These are phyloP conservation scores for Phytomonas francai DNA, from an alignment of 208 protist species.

Conservation along the genomic window DNA sequence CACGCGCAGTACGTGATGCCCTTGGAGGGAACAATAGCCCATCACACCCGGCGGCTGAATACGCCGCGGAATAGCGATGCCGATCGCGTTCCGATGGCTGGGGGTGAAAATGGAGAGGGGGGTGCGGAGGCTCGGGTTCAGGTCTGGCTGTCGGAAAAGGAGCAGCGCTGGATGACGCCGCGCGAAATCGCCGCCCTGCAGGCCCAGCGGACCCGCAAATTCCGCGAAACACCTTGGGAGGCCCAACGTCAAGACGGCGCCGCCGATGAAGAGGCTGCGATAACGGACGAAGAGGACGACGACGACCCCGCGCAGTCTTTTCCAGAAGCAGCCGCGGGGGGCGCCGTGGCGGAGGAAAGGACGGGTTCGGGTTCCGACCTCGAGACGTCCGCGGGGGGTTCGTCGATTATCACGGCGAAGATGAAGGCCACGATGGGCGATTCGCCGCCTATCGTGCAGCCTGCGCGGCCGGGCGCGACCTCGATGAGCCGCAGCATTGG, in stretches of 20 bases:
- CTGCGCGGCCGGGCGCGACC: conserved; percentile 13
- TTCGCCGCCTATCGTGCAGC: conserved; percentile 13
- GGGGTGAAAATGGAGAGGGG: too few species aligned
- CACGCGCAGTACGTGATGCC: conserved; percentile 55
- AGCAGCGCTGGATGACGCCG: conserved; percentile 46
- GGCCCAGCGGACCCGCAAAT: background rate
- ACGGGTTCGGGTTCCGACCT: too few species aligned
- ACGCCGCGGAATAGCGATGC: conserved; percentile 9
- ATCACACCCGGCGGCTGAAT: conserved; percentile 33
- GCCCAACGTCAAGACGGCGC: too few species aligned
- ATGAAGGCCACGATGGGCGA: conserved; percentile 4
- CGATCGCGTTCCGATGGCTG: too few species aligned
- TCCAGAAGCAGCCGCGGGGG: conserved; percentile 1
- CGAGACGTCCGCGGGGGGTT: too few species aligned
- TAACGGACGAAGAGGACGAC: conserved; percentile 8
- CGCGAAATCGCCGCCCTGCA: conserved; percentile 22
- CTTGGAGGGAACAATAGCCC: conserved; percentile 36
- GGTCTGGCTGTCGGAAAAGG: conserved; percentile 51
- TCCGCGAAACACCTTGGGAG: too few species aligned
- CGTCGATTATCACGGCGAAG: conserved; percentile 5
- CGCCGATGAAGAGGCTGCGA: too few species aligned
- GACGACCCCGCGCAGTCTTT: background rate
- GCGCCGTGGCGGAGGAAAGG: background rate
- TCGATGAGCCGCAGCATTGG: conserved; percentile 19
- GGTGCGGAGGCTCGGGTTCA: conserved; percentile 14